Evolutionary conservation across 768 basidiomycete genomes (phyloP), one percentile per base, ranked within the genome.

Genomic region (Crucibulum laeve): DNA sequence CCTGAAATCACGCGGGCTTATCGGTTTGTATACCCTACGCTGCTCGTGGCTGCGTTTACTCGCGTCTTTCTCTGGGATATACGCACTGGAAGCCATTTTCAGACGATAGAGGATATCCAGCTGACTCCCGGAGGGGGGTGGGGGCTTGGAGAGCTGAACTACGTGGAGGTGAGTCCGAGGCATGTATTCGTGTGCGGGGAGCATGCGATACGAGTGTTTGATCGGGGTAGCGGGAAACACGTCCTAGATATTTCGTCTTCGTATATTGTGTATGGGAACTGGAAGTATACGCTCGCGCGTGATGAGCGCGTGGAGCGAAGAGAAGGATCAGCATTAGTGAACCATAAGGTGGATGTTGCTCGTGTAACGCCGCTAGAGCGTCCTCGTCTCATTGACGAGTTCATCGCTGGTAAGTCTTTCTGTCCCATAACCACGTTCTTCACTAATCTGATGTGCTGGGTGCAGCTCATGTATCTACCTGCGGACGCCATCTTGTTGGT

Each of bases 41-140:
- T 91, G 5, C 61, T 85, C 2, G 75, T 78, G 2, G 72, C 74
- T 0, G 67, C 71, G 1, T 22, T 48, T 13, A 54, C 62, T 14
- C 59, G 58, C 25, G 79, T 79, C 0, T 85, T 73, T 48, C 45
- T 89, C 2, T 88, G 77, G 73, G 77, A 91, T 50, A 64, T 89
- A 18, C 69, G 70, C 2, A 71, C 74, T 0, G 77, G 73, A 0
- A 49, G 59, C 17, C 50, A 80, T 11, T 55, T 76, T 1, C 74
- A 82, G 55, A 69, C 67, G 4, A 68, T 86, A 25, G 47, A 63
- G 3, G 59, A 67, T 23, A 67, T 69, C 2, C 70, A 76, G 46
- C 41, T 43, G 39, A 2, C 40, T 50, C 11, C 42, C 50, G 3
- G 42, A 38, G 7, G 48, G 28, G 28, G 15, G 10, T 32, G 10